These are phyloP conservation scores for Blastocystis sp. DNA, from an alignment of 352 stramenopile genomes.

Conservation along the genomic window DNA sequence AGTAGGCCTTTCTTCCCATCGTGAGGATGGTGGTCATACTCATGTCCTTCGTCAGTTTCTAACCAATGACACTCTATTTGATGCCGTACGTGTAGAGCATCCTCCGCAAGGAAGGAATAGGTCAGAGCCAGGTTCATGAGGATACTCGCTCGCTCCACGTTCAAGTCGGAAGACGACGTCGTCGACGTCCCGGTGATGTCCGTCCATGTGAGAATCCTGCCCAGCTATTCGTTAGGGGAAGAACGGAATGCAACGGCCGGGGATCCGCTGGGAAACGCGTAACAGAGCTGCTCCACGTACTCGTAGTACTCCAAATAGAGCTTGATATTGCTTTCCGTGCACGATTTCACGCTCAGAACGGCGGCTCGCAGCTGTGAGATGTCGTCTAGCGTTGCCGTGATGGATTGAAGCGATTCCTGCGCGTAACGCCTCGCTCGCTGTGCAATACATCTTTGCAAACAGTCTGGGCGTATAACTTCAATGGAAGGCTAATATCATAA, in stretches of 20 bases:
- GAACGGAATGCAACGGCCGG: neutral
- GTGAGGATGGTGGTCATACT: neutral
- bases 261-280: neutral
- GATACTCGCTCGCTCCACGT: conserved; percentile 22
- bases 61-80: neutral
- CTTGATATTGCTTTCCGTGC: too few relatives aligned
- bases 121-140: conserved; percentile 32
- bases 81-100: neutral
- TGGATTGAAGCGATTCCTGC: too few relatives aligned
- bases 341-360: too few relatives aligned
- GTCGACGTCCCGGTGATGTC: neutral
- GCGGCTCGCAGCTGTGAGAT: too few relatives aligned
- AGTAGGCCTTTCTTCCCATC: neutral
- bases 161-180: conserved; percentile 8
- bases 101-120: conserved; percentile 3
- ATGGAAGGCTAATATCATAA: neutral
- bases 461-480: neutral
- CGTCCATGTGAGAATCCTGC: conserved; percentile 13
- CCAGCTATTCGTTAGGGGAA: neutral
- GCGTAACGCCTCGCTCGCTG: too few relatives aligned
- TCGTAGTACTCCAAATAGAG: conserved; percentile 3
- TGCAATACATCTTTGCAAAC: too few relatives aligned
- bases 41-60: neutral
- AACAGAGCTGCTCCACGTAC: conserved; percentile 56
- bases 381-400: too few relatives aligned